Percentiles rank a stretch among this genome's conserved stretches.
phyloP scores from a whole-genome alignment of 305 asterid species.

The Rubia tinctorum region DNA sequence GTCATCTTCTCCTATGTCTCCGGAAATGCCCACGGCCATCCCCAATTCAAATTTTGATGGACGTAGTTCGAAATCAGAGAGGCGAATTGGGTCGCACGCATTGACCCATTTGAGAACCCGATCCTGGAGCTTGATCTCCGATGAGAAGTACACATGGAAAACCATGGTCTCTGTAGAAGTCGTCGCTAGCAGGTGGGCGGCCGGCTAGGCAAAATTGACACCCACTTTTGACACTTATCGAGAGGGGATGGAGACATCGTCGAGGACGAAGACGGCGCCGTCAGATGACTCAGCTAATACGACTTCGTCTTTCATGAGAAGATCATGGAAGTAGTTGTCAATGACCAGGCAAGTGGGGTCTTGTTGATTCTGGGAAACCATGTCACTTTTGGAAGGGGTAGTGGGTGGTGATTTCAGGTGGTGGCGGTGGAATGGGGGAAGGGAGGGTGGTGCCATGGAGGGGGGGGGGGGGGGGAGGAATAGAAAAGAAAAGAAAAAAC shows the following conservation, averaged over 20 bases:
- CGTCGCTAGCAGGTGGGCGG: conserved; percentile 44
- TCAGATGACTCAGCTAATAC: conserved; percentile 73
- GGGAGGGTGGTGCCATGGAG: no score
- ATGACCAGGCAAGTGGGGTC: conserved; percentile 55
- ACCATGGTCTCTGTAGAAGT: conserved; percentile 55
- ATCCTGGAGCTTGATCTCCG: conserved; percentile 39
- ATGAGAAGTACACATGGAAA: conserved; percentile 75
- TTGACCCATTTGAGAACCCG: conserved; percentile 63
- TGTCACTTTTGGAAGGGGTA: neutral
- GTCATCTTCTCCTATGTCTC: conserved; percentile 70
- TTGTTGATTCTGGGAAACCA: conserved; percentile 21
- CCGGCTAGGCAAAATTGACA: conserved; percentile 60
- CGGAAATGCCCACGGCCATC: conserved; percentile 52
- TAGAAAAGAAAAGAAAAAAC: no score
- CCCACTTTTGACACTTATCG: conserved; percentile 74
- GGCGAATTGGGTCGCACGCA: conserved; percentile 57
- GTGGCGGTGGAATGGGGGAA: no score
- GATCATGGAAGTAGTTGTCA: conserved; percentile 94
- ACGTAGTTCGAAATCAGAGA: conserved; percentile 50
- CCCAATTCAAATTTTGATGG: conserved; percentile 56
- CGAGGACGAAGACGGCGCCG: conserved; percentile 86
- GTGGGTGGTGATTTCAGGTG: no score
- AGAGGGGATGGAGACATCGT: conserved; percentile 55
- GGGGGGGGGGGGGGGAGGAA: no score
- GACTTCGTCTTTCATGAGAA: conserved; percentile 63